A percentile compares a stretch with the other conserved stretches of the same genome.
Conservation (phyloP, 108 stramenopile genomes). For the Cyclostephanos tholiformis region DNA sequence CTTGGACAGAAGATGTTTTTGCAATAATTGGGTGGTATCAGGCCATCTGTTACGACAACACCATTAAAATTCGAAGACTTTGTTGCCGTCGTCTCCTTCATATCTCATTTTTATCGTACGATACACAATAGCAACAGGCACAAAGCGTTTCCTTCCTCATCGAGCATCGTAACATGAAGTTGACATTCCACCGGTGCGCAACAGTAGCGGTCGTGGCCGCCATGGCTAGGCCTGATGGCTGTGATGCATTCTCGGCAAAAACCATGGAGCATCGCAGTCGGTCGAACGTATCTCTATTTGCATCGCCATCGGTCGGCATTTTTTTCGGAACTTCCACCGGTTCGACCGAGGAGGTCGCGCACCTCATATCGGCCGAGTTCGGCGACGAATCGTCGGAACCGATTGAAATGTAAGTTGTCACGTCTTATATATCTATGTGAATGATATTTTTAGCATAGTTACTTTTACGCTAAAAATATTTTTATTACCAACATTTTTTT, state of each 20-base stretch:
- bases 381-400: conserved; percentile 77
- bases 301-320: conserved; percentile 53
- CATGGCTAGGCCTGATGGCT: not conserved
- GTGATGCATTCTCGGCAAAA: not conserved
- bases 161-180: not conserved
- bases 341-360: conserved; percentile 70
- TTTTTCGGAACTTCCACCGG: conserved; percentile 86
- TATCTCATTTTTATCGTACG: too few relatives aligned
- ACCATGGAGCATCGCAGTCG: not conserved
- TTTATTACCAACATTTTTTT: too few relatives aligned
- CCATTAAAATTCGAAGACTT: too few relatives aligned
- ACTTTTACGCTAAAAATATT: too few relatives aligned
- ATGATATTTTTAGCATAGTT: too few relatives aligned
- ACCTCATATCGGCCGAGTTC: conserved; percentile 64
- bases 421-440: too few relatives aligned
- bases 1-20: not conserved
- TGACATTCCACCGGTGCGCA: not conserved
- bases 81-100: too few relatives aligned
- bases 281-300: not conserved
- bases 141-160: too few relatives aligned
- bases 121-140: too few relatives aligned
- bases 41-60: too few relatives aligned
- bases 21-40: too few relatives aligned
- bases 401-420: conserved; percentile 56
- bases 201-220: not conserved